Evolutionary conservation across 2,329 filamentous ascomycete species (phyloP).

Genomic region (Paraphoma sp.): DNA sequence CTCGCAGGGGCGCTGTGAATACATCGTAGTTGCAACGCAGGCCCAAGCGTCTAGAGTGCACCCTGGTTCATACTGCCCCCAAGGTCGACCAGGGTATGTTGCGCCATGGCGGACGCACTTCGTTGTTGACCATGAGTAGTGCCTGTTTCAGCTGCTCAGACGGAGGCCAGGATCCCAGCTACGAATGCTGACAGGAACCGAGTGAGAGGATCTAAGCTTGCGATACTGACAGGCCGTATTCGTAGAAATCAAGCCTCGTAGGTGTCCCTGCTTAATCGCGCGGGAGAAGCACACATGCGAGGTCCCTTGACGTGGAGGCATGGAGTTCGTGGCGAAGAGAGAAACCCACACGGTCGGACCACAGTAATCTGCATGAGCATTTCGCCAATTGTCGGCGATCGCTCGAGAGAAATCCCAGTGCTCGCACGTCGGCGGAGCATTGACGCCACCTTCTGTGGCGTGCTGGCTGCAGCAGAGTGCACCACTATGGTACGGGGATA

Average conservation of each 20-base stretch:
- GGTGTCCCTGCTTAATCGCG: conserved; percentile 27
- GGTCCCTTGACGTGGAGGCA: no score
- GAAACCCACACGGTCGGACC: no score
- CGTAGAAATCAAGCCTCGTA: conserved; percentile 32
- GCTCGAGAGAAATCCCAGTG: no score
- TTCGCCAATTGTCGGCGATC: no score
- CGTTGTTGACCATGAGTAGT: conserved; percentile 29
- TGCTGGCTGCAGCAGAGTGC: not conserved
- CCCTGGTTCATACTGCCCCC: conserved; percentile 17
- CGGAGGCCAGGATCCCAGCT: conserved; percentile 32
- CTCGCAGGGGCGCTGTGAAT: conserved; percentile 11
- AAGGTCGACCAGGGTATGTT: conserved; percentile 10
- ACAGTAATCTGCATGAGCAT: no score
- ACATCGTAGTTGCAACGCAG: conserved; percentile 17
- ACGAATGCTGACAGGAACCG: conserved; percentile 35
- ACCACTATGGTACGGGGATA: not conserved
- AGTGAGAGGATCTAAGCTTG: conserved; percentile 14
- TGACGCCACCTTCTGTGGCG: not conserved
- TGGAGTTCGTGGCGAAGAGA: no score
- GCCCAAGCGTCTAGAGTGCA: conserved; percentile 22
- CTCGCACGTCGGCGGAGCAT: not conserved
- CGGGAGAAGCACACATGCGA: not conserved
- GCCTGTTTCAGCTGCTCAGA: conserved; percentile 35
- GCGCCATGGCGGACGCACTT: conserved; percentile 27
- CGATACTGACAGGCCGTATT: conserved; percentile 17